Evolutionary conservation across 139 green algal genomes (phyloP), one percentile per base, ranked within the genome.

Genomic region (Chlamydomonas schloesseri): DNA sequence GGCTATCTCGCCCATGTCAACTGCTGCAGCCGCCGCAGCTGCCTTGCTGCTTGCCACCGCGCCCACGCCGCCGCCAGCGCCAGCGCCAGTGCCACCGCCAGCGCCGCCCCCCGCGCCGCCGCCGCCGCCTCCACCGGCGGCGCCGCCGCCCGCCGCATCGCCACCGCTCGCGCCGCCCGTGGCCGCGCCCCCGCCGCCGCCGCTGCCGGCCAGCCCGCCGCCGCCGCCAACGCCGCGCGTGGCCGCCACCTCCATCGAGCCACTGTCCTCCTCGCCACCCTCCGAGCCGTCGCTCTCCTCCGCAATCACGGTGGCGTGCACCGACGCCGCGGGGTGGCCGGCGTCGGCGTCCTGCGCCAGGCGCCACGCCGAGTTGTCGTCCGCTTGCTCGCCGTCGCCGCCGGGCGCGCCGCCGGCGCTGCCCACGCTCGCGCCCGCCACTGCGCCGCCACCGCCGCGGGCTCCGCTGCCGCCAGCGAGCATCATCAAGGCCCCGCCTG

Each of bases 291-390:
- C 84, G 47, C 82, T 84, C 3, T 62, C 85, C 46, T 88, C 87
- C 42, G 87, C 89, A n/a, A 90, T 73, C 55, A 90, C 85, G 13
- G 89, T 90, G 5, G 89, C 89, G 46, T 92, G 89, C 33, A 92
- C 89, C 8, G 89, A 92, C 2, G 89, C 86, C 13, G 89, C 89
- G 0, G 81, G 85, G 60, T 92, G 85, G 0, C 71, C 85, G 11
- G 76, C 81, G 23, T 68, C 55, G 0, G 74, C 73, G 42, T 81
- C 71, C 15, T 81, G 58, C 53, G 80, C 69, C 42, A 50, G n/a
- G n/a, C n/a, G n/a, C 57, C 75, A 73, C 0, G 65, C 36, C 23
- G 68, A 82, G 73, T 53, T 73, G 47, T 83, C 71, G 20, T 76
- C 68, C 13, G 64, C 62, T 23, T 79, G 73, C 65, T 83, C 83